Evolutionary conservation across 495 filamentous ascomycete genomes (phyloP), one percentile per base, ranked within the genome.

Genomic region (Talaromyces ruber): DNA sequence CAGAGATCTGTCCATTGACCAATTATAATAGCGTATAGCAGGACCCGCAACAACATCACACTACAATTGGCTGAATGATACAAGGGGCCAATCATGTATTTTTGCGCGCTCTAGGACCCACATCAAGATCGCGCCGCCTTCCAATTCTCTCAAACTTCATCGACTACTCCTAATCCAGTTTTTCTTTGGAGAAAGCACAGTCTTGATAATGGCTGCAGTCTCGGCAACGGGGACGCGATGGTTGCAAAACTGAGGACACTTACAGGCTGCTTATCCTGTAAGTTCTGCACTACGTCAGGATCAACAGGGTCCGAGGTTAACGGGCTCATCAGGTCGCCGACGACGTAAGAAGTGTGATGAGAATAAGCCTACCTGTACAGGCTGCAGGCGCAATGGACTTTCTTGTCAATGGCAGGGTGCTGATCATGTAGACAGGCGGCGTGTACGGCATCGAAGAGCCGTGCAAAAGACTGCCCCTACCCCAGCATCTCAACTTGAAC

Each of bases 331-430:
- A 59, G 57, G 57, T 34, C 57, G 57, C n/a, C 32, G 34, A 45
- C 30, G 57, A 26, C 57, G 57, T 12, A 59, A 59, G 12, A 59
- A 59, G 34, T 59, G 57, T 39, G 57, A 43, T 39, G 57, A 59
- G 25, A 18, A 24, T 6, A 59, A 59, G 22, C 57, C 57, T 28
- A 16, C 37, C 4, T 59, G 57, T n/a, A 9, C 12, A 2, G 57
- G 30, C 14, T 59, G 57, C 37, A 26, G 32, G 14, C 57, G 57
- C 24, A 59, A 59, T 45, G 34, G 34, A 8, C 30, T 59, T 3
- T 39, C 12, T 45, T 59, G 57, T 32, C 57, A 59, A 43, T 59
- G 57, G 57, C 57, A 21, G 18, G 24, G 21, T 2, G 9, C 34
- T 24, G 32, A 59, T 26, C 18, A 22, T 32, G 32, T 59, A 21